Percentiles rank a stretch among this genome's conserved stretches.
phyloP scores from a whole-genome alignment of 2,329 filamentous ascomycete genomes.

The Aspergillus transmontanensis region DNA sequence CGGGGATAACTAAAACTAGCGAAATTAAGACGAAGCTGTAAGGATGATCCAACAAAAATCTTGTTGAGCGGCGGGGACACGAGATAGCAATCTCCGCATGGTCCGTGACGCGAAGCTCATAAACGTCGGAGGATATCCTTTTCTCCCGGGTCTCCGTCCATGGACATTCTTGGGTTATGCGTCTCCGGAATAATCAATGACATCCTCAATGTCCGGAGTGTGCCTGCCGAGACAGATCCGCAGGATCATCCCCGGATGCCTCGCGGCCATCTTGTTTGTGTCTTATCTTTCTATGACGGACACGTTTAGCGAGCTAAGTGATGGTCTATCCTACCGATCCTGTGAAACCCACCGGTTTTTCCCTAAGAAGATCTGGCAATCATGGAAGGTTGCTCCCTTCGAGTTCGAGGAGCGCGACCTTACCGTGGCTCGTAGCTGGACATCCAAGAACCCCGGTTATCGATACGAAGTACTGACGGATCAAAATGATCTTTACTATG shows the following conservation, averaged over 20 bases:
- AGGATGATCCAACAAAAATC: not conserved
- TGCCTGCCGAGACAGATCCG: conserved; percentile 1
- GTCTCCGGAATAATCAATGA: not conserved
- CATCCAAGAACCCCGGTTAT: conserved; percentile 65
- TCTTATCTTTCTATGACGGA: conserved; percentile 4
- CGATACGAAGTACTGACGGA: conserved; percentile 72
- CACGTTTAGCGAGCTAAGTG: conserved; percentile 2
- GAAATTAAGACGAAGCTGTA: not conserved
- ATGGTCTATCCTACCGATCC: not conserved
- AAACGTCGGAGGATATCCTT: not conserved
- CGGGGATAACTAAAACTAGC: not conserved
- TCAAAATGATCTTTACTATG: conserved; percentile 66
- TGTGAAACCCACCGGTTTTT: conserved; percentile 40
- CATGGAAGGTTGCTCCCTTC: conserved; percentile 71
- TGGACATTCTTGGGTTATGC: not conserved
- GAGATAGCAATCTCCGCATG: conserved; percentile 2
- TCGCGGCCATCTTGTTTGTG: not conserved
- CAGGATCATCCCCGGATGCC: conserved; percentile 1
- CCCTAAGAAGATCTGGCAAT: conserved; percentile 74
- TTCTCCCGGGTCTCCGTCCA: not conserved
- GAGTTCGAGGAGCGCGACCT: conserved; percentile 67
- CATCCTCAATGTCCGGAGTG: conserved; percentile 1
- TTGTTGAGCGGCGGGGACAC: not conserved
- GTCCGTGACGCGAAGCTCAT: not conserved
- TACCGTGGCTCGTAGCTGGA: conserved; percentile 65